These are phyloP conservation scores for Berberis vulgaris DNA, from an alignment of 164 flowering plant species.

Conservation along the genomic window DNA sequence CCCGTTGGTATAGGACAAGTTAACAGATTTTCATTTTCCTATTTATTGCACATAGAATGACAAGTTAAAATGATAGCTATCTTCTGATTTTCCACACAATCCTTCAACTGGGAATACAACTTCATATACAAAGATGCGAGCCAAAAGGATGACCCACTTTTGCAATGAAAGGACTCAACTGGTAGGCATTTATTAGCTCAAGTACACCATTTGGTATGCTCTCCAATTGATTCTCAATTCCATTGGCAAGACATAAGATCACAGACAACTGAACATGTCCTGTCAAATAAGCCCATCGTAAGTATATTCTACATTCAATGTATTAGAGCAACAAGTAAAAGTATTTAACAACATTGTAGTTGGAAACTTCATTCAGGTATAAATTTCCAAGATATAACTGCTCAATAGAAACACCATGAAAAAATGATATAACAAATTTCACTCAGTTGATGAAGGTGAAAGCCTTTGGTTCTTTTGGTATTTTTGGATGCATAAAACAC, in stretches of 20 bases:
- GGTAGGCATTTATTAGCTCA: constrained; percentile 52
- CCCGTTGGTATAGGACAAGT: not conserved
- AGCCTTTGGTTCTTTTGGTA: too few species aligned
- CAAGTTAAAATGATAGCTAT: not conserved
- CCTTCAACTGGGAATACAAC: not conserved
- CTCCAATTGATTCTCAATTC: constrained; percentile 21
- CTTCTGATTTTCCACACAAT: not conserved
- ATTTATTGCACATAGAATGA: not conserved
- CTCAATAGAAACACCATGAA: too few species aligned
- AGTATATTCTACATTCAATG: not conserved
- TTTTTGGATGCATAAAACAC: too few species aligned
- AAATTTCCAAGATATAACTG: too few species aligned
- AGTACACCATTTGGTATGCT: constrained; percentile 42
- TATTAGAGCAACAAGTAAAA: not conserved
- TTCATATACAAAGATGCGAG: not conserved
- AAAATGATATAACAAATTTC: too few species aligned
- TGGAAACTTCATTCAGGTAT: too few species aligned
- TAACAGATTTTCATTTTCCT: not conserved
- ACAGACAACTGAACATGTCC: constrained; percentile 50
- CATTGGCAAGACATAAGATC: constrained; percentile 49
- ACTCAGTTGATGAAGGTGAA: too few species aligned
- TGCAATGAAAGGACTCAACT: constrained; percentile 69
- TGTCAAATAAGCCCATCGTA: constrained; percentile 24
- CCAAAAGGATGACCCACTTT: constrained; percentile 51
- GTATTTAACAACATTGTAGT: not conserved